phyloP scores from a whole-genome alignment of 2,329 filamentous ascomycete species.

The Cytospora mali region DNA sequence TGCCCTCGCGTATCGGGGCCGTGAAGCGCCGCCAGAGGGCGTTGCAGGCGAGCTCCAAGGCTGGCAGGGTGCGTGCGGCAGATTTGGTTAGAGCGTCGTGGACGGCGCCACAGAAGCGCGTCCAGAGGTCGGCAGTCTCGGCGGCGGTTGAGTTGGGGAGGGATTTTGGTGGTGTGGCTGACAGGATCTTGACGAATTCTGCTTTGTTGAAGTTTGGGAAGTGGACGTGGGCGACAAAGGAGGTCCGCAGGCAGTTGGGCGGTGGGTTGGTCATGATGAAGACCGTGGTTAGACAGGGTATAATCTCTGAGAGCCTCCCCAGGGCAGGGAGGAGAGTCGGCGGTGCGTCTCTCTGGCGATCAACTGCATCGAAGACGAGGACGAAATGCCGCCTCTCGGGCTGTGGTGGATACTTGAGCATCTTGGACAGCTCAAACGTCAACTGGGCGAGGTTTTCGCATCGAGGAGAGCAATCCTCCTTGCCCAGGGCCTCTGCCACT shows the following conservation, averaged over 20 bases:
- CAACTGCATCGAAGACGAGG: conserved; percentile 85
- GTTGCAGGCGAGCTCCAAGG: conserved; percentile 69
- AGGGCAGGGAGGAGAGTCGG: conserved; percentile 79
- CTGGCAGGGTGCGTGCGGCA: conserved; percentile 76
- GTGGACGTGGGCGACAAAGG: conserved; percentile 74
- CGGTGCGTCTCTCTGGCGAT: conserved; percentile 78
- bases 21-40: conserved; percentile 86
- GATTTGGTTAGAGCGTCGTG: conserved; percentile 85
- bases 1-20: conserved; percentile 73
- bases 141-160: conserved; percentile 54
- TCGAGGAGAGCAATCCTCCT: conserved; percentile 37
- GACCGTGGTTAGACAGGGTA: conserved; percentile 75
- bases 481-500: conserved; percentile 56
- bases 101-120: conserved; percentile 78
- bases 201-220: conserved; percentile 84
- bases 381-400: conserved; percentile 64
- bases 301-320: conserved; percentile 77
- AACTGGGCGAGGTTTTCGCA: conserved; percentile 84
- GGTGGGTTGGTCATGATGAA: conserved; percentile 76
- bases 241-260: conserved; percentile 68
- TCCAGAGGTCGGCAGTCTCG: conserved; percentile 71
- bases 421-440: conserved; percentile 68
- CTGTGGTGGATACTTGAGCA: conserved; percentile 53
- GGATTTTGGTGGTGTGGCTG: conserved; percentile 49
- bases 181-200: conserved; percentile 77